Conservation (phyloP, 2,329 filamentous ascomycete genomes). For the Fusarium sp. region DNA sequence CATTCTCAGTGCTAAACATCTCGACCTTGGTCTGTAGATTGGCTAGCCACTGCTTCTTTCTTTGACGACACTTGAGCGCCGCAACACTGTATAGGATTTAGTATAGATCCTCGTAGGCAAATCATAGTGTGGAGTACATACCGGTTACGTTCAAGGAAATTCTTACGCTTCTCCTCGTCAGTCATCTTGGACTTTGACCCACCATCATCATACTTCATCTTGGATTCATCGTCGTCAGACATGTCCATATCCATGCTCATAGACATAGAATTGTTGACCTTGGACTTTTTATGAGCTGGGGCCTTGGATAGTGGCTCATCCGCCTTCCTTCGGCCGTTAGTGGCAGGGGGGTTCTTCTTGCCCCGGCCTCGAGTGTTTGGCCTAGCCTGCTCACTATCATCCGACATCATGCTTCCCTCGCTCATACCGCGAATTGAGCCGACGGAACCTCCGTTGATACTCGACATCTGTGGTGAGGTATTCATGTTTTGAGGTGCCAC, state of each 20-base stretch:
- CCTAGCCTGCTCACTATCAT: conserved; percentile 77
- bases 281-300: conserved; percentile 77
- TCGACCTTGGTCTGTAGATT: conserved; percentile 97
- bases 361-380: conserved; percentile 74
- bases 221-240: conserved; percentile 67
- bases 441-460: conserved; percentile 61
- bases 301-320: conserved; percentile 74
- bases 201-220: conserved; percentile 44
- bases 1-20: conserved; percentile 91
- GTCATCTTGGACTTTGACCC: conserved; percentile 46
- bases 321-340: conserved; percentile 82
- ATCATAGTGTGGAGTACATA: conserved; percentile 60
- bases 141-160: conserved; percentile 97
- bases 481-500: conserved; percentile 54
- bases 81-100: conserved; percentile 75
- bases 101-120: background rate
- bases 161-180: conserved; percentile 98
- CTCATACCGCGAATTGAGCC: conserved; percentile 68
- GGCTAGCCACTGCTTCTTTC: conserved; percentile 98
- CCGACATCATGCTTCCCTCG: conserved; percentile 78
- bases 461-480: conserved; percentile 65
- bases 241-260: conserved; percentile 61
- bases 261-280: conserved; percentile 54
- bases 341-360: conserved; percentile 71
- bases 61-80: conserved; percentile 94